Evolutionary conservation across 805 yeast species (phyloP).

Genomic region (Suhomyces pyralidae): DNA sequence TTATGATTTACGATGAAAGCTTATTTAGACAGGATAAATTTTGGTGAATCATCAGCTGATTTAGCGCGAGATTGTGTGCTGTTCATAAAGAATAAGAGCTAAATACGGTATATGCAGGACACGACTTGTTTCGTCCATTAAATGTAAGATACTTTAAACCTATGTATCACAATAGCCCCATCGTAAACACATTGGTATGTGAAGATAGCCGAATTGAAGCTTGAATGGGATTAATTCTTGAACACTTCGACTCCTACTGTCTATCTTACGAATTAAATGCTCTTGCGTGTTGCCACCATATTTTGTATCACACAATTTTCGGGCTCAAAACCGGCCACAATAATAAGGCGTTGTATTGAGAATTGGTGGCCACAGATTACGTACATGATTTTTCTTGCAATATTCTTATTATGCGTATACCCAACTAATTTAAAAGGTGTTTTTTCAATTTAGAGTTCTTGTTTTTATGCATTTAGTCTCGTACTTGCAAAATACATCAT

Average conservation of each 20-base stretch:
- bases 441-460: not conserved
- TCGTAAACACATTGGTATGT: not conserved
- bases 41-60: not conserved
- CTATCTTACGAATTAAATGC: not conserved
- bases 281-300: not conserved
- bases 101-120: not conserved
- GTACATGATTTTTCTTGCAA: not conserved
- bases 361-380: not conserved
- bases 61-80: not conserved
- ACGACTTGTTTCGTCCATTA: not conserved
- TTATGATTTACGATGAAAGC: slow-evolving; percentile 1
- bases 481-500: slow-evolving; percentile 5
- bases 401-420: not conserved
- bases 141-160: not conserved
- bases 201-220: not conserved
- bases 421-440: not conserved
- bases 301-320: not conserved
- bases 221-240: not conserved
- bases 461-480: not conserved
- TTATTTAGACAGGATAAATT: not conserved
- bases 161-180: not conserved
- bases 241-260: not conserved
- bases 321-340: not conserved
- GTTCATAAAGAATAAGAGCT: not conserved
- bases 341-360: not conserved